phyloP scores from a whole-genome alignment of 2,329 filamentous ascomycete species.

The Alternaria rosae region DNA sequence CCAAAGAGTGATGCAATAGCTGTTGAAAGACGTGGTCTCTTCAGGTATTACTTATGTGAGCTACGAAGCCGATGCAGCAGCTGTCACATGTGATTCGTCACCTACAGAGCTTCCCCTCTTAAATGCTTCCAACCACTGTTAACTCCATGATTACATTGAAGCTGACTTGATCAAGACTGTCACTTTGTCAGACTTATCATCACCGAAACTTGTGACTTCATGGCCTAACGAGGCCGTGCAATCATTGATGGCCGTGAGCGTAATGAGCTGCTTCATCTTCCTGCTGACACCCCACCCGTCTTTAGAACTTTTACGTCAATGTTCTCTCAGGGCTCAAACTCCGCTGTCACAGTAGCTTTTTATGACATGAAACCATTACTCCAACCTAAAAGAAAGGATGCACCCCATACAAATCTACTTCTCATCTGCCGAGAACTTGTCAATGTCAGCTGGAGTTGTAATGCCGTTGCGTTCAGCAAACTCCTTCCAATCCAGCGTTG shows the following conservation, averaged over 20 bases:
- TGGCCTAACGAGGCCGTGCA: neutral
- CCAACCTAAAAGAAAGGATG: too few species aligned
- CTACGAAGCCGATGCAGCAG: neutral
- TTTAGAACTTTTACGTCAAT: neutral
- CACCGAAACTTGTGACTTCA: neutral
- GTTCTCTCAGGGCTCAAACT: neutral
- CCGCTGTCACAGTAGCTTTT: neutral
- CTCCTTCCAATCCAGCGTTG: slow-evolving; percentile 31
- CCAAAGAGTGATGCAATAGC: neutral
- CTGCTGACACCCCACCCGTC: neutral
- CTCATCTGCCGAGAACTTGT: slow-evolving; percentile 2
- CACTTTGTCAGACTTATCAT: neutral
- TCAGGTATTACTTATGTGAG: neutral
- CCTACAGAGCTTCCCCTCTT: neutral
- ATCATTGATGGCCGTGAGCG: neutral
- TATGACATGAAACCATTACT: too few species aligned
- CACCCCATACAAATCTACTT: neutral
- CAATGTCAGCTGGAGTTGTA: slow-evolving; percentile 13
- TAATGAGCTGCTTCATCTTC: neutral
- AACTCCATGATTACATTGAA: neutral
- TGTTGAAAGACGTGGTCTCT: neutral
- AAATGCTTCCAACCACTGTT: neutral
- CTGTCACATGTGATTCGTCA: neutral
- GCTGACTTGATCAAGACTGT: neutral
- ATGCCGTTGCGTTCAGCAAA: slow-evolving; percentile 32